Evolutionary conservation across 257 asterid genomes (phyloP).

Genomic region (Plectranthus barbatus): DNA sequence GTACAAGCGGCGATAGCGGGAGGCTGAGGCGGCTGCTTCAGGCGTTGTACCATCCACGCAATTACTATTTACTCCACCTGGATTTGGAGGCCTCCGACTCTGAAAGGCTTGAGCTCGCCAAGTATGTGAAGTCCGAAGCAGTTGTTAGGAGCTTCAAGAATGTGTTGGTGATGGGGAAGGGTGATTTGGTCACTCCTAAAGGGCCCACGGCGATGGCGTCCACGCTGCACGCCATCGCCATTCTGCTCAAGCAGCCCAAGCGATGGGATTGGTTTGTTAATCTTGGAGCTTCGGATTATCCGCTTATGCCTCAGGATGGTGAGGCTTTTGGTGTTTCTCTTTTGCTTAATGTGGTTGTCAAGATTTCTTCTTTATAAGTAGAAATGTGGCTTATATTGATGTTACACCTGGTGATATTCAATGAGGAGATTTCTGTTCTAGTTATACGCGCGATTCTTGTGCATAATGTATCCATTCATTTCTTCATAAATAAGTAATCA

Average conservation of each 20-base stretch:
- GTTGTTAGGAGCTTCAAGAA: constrained; percentile 46
- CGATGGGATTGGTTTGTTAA: constrained; percentile 95
- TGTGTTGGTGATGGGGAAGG: constrained; percentile 80
- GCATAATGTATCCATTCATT: not conserved
- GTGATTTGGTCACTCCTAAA: constrained; percentile 58
- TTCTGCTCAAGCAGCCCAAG: constrained; percentile 54
- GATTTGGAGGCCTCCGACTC: constrained; percentile 68
- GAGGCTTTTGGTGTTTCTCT: constrained; percentile 13
- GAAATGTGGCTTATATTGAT: not conserved
- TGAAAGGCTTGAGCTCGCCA: constrained; percentile 70
- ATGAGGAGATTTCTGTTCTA: not conserved
- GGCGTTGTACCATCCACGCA: constrained; percentile 82
- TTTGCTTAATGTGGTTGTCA: constrained; percentile 7
- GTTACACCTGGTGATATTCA: not conserved
- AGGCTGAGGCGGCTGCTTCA: constrained; percentile 63
- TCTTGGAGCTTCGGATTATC: constrained; percentile 81
- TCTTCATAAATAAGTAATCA: not conserved
- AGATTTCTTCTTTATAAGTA: not conserved
- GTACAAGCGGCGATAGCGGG: constrained; percentile 47
- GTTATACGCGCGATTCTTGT: not conserved
- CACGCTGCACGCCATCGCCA: constrained; percentile 65
- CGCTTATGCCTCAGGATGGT: constrained; percentile 95
- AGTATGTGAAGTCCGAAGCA: constrained; percentile 43
- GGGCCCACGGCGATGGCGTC: constrained; percentile 82
- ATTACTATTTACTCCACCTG: constrained; percentile 68